A percentile compares a stretch with the other conserved stretches of the same genome.
Evolutionary conservation across 2,329 filamentous ascomycete species (phyloP).

Genomic region (Monosporascus cannonballus): DNA sequence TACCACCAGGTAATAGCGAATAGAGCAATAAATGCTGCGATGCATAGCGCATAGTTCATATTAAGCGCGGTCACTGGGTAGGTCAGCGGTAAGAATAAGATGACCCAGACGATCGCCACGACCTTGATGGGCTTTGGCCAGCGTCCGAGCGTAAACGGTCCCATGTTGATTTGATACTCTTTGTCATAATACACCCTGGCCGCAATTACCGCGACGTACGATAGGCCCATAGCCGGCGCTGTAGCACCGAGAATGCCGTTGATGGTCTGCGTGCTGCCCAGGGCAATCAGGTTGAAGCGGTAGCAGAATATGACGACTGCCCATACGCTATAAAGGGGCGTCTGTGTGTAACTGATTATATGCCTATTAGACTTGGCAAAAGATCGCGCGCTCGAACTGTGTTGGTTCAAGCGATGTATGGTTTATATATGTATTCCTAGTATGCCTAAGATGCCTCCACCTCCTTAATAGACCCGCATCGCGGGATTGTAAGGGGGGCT

Average conservation of each 20-base stretch:
- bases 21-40: constrained; percentile 28
- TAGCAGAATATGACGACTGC: constrained; percentile 53
- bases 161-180: constrained; percentile 46
- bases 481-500: constrained; percentile 4
- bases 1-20: constrained; percentile 47
- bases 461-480: neutral
- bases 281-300: constrained; percentile 44
- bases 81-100: constrained; percentile 39
- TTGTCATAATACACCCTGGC: constrained; percentile 48
- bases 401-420: too few species aligned
- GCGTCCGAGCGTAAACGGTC: constrained; percentile 50
- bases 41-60: constrained; percentile 34
- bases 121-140: constrained; percentile 50
- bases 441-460: constrained; percentile 24
- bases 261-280: constrained; percentile 44
- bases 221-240: constrained; percentile 44
- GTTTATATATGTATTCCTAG: too few species aligned
- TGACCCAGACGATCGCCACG: constrained; percentile 53
- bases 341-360: constrained; percentile 47
- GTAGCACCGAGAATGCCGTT: constrained; percentile 47
- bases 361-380: too few species aligned
- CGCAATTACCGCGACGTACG: constrained; percentile 55
- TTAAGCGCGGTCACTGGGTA: constrained; percentile 40
- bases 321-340: constrained; percentile 59
- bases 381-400: too few species aligned